Percentiles rank a stretch among this genome's conserved stretches.
Conservation (phyloP, 2,329 filamentous ascomycete genomes). For the Metarhizium anisopliae region DNA sequence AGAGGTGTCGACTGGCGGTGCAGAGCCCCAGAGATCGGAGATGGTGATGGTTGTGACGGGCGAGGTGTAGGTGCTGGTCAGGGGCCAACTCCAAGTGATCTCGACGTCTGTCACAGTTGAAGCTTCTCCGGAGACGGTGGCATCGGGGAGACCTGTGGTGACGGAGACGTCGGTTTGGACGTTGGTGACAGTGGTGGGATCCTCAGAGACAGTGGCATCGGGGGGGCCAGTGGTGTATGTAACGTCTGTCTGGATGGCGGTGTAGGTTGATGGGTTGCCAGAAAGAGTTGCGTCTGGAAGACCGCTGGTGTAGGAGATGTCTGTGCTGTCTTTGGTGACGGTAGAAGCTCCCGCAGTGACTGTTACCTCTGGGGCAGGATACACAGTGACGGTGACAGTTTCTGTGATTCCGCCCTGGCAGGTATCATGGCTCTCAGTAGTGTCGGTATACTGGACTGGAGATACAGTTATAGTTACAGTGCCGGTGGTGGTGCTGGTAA, state of each 20-base stretch:
- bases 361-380: constrained; percentile 14
- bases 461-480: constrained; percentile 14
- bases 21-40: constrained; percentile 19
- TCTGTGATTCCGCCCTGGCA: constrained; percentile 5
- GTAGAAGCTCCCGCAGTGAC: constrained; percentile 15
- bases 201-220: constrained; percentile 19
- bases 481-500: constrained; percentile 13
- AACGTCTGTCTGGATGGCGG: constrained; percentile 12
- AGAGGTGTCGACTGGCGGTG: not conserved
- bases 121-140: constrained; percentile 21
- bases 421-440: constrained; percentile 14
- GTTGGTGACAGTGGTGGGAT: constrained; percentile 20
- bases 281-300: constrained; percentile 19
- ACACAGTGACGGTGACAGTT: constrained; percentile 7
- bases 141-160: constrained; percentile 22
- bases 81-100: constrained; percentile 14
- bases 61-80: constrained; percentile 7
- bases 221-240: constrained; percentile 15
- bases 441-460: constrained; percentile 14
- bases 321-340: constrained; percentile 15
- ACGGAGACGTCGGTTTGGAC: constrained; percentile 17
- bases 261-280: constrained; percentile 15
- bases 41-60: constrained; percentile 18
- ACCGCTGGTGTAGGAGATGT: constrained; percentile 13
- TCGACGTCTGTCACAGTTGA: constrained; percentile 21